phyloP scores from a whole-genome alignment of 148 eudicot species.

The Dianthus caryophyllus region DNA sequence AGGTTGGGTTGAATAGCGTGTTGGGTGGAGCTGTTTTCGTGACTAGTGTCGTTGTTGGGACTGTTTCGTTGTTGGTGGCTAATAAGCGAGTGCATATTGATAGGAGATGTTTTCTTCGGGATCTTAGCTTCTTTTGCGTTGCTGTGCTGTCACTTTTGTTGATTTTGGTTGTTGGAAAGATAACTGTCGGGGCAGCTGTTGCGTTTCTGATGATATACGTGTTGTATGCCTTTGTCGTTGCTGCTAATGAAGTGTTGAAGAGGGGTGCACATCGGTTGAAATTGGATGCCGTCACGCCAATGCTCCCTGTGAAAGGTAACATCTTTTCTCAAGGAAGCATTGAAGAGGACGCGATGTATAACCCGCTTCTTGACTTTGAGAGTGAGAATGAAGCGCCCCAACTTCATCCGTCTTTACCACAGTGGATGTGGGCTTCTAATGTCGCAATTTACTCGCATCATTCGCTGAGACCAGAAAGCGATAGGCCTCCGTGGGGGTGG shows the following conservation, averaged over 20 bases:
- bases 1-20: conserved; percentile 85
- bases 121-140: conserved; percentile 56
- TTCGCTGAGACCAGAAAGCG: conserved; percentile 45
- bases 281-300: conserved; percentile 64
- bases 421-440: conserved; percentile 99
- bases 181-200: conserved; percentile 51
- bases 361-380: conserved; percentile 68
- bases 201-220: conserved; percentile 57
- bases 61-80: conserved; percentile 66
- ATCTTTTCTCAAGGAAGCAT: conserved; percentile 42
- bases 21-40: conserved; percentile 95
- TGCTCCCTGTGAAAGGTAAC: conserved; percentile 82
- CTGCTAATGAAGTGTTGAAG: conserved; percentile 69
- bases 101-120: conserved; percentile 74
- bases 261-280: conserved; percentile 63
- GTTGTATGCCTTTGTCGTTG: conserved; percentile 67
- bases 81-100: conserved; percentile 67
- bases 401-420: conserved; percentile 71
- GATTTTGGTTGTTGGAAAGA: conserved; percentile 56
- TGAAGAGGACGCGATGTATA: conserved; percentile 52
- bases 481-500: conserved; percentile 91
- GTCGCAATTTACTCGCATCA: conserved; percentile 93
- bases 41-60: conserved; percentile 77
- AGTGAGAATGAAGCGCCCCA: conserved; percentile 39
- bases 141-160: conserved; percentile 45